A percentile compares a stretch with the other conserved stretches of the same genome.
Conservation (phyloP, 129 eudicot species). For the Chrysanthemum lavandulifolium region DNA sequence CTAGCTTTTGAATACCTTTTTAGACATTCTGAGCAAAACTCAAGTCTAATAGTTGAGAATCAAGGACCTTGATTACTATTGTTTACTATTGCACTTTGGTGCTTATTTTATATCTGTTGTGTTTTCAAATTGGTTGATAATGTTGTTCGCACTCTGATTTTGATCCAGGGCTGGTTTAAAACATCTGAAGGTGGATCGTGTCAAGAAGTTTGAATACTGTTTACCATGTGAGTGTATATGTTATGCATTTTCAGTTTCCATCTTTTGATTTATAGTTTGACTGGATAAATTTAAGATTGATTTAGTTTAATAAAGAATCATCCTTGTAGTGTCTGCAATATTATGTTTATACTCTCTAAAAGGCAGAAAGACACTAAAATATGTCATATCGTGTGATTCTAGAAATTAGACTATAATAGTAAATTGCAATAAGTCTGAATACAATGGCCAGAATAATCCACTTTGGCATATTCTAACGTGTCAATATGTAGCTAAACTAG, state of each 20-base stretch:
- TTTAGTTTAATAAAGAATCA: neutral
- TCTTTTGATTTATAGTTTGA: too few relatives aligned
- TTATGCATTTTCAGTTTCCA: neutral
- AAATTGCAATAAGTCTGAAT: too few relatives aligned
- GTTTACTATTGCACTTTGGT: neutral
- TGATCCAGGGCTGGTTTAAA: slow-evolving; percentile 70
- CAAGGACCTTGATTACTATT: neutral
- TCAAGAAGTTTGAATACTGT: slow-evolving; percentile 82
- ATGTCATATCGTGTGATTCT: too few relatives aligned
- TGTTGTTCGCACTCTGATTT: neutral
- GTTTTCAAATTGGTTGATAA: neutral
- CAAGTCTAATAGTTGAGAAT: neutral
- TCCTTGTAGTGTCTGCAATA: too few relatives aligned
- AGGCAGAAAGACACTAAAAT: too few relatives aligned
- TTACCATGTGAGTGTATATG: slow-evolving; percentile 90
- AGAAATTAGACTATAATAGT: too few relatives aligned
- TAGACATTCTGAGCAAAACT: neutral
- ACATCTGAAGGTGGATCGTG: slow-evolving; percentile 65
- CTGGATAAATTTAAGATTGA: neutral
- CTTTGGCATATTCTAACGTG: too few relatives aligned
- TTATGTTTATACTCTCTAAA: too few relatives aligned
- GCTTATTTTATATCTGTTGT: neutral
- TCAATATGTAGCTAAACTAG: too few relatives aligned
- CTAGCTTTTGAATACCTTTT: neutral
- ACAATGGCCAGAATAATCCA: too few relatives aligned